These are phyloP conservation scores for Coccomyxa subellipsoidea DNA, from an alignment of 163 green algal species.

Conservation along the genomic window DNA sequence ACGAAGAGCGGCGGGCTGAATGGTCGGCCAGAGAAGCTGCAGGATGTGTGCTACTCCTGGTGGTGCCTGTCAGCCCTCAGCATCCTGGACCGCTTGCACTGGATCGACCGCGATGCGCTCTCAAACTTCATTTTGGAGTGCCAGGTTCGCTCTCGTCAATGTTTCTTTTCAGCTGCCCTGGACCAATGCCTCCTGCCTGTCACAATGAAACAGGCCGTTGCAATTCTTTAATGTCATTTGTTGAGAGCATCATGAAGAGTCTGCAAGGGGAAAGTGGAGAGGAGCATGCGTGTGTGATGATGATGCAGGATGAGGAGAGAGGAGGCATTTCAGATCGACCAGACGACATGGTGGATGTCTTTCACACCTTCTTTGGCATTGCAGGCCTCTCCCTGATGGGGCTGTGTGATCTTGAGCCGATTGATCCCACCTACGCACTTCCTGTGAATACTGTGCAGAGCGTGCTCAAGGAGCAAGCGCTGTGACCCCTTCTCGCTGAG, in stretches of 20 bases:
- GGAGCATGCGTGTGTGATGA: too few relatives aligned
- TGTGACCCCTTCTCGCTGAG: too few relatives aligned
- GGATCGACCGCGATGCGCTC: slow-evolving; percentile 86
- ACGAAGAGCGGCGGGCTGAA: slow-evolving; percentile 83
- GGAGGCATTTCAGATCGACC: slow-evolving; percentile 95
- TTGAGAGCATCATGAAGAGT: too few relatives aligned
- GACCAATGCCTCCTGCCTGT: too few relatives aligned
- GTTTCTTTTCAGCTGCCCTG: too few relatives aligned
- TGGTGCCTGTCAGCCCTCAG: slow-evolving; percentile 93
- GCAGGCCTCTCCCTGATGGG: slow-evolving; percentile 88
- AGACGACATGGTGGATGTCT: slow-evolving; percentile 96
- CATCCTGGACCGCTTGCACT: slow-evolving; percentile 85
- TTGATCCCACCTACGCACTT: slow-evolving; percentile 90
- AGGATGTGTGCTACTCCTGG: slow-evolving; percentile 96
- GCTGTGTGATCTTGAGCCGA: slow-evolving; percentile 58
- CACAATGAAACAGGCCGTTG: too few relatives aligned
- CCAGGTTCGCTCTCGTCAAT: slow-evolving; percentile 55
- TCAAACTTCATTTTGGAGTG: slow-evolving; percentile 91
- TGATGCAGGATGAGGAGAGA: slow-evolving; percentile 81
- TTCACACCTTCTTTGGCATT: slow-evolving; percentile 99
- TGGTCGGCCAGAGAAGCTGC: slow-evolving; percentile 94
- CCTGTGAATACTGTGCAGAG: slow-evolving; percentile 68
- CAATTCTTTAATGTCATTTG: too few relatives aligned
- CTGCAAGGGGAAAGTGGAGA: too few relatives aligned
- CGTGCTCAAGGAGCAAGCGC: too few relatives aligned